Evolutionary conservation across 2,329 filamentous ascomycete genomes (phyloP).

Genomic region (Aspergillus sp.): DNA sequence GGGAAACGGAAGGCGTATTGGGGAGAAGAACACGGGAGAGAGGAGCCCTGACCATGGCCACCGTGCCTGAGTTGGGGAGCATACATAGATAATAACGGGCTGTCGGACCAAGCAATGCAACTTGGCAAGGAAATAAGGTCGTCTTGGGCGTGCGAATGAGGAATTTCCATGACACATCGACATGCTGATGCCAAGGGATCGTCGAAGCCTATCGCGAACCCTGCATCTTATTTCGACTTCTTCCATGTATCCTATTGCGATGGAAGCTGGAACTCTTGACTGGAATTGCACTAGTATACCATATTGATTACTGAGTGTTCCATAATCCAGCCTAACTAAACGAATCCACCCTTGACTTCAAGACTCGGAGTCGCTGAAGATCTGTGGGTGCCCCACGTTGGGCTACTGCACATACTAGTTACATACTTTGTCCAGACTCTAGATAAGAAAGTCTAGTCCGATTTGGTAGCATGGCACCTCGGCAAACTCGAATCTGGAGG

Average conservation of each 20-base stretch:
- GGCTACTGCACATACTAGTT: too few species aligned
- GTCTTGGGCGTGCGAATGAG: background rate
- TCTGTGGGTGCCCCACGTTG: too few species aligned
- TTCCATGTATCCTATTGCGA: background rate
- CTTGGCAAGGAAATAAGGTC: background rate
- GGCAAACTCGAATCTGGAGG: background rate
- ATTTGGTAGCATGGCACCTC: too few species aligned
- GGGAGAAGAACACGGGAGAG: too few species aligned
- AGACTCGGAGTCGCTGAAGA: too few species aligned
- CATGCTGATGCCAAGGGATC: constrained; percentile 6
- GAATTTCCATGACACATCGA: constrained; percentile 8
- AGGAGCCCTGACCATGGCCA: background rate
- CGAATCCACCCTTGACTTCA: too few species aligned
- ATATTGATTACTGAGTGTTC: background rate
- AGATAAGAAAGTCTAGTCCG: too few species aligned
- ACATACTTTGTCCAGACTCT: too few species aligned
- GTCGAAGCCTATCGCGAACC: constrained; percentile 8
- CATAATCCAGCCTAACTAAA: too few species aligned
- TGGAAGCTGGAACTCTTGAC: background rate
- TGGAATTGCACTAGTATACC: background rate
- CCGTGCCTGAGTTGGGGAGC: too few species aligned
- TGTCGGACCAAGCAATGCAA: background rate
- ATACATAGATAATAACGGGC: too few species aligned
- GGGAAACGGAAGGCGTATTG: too few species aligned
- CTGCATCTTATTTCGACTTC: constrained; percentile 8